Percentiles rank a stretch among this genome's conserved stretches.
Evolutionary conservation across 2,329 filamentous ascomycete species (phyloP).

Genomic region (Amauroascus verrucosus): DNA sequence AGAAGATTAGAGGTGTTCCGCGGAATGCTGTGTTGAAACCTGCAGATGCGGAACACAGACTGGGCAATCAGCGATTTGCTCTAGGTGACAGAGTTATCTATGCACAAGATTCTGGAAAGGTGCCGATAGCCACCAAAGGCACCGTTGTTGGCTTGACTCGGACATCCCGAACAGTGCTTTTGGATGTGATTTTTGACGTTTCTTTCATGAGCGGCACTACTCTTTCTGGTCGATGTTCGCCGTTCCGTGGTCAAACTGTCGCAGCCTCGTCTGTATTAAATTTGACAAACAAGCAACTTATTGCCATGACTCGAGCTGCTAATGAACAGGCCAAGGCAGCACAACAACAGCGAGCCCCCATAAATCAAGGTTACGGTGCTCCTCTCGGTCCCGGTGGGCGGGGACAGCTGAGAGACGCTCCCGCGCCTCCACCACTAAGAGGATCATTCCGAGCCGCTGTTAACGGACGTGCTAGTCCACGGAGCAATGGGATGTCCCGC

Average conservation of each 20-base stretch:
- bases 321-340: constrained; percentile 29
- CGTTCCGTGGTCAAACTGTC: constrained; percentile 90
- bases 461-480: constrained; percentile 36
- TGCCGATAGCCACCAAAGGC: constrained; percentile 81
- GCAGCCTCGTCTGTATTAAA: constrained; percentile 82
- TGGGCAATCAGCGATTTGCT: constrained; percentile 70
- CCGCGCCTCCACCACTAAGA: constrained; percentile 47
- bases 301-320: constrained; percentile 44
- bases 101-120: constrained; percentile 82
- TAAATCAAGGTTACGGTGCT: constrained; percentile 48
- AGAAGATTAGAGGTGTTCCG: constrained; percentile 69
- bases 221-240: constrained; percentile 76
- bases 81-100: constrained; percentile 91
- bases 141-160: constrained; percentile 93
- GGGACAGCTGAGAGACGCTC: constrained; percentile 50
- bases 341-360: constrained; percentile 48
- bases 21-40: constrained; percentile 83
- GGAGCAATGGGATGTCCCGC: constrained; percentile 28
- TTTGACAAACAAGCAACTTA: constrained; percentile 67
- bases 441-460: constrained; percentile 51
- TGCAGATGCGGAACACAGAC: constrained; percentile 85
- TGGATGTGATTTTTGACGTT: constrained; percentile 88
- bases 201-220: constrained; percentile 97
- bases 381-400: constrained; percentile 48
- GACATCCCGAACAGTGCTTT: constrained; percentile 66